A percentile compares a stretch with the other conserved stretches of the same genome.
Conservation (phyloP, 352 stramenopile species). For the Thalassiosira livingstoniorum region DNA sequence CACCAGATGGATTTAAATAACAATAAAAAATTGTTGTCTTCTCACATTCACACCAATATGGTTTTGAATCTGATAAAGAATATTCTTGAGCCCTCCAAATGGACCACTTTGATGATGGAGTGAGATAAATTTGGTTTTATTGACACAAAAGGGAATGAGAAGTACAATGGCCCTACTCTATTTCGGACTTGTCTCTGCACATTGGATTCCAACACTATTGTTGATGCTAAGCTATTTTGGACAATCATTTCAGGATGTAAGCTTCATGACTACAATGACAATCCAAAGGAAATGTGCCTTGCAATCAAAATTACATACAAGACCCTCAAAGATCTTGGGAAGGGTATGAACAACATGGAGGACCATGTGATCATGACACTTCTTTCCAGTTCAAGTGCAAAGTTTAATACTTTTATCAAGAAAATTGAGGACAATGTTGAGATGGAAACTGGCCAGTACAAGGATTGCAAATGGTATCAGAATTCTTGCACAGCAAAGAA, state of each 20-base stretch:
- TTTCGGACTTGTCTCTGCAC: not conserved
- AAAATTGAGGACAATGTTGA: slow-evolving; percentile 21
- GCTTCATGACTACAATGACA: slow-evolving; percentile 9
- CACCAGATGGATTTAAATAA: not conserved
- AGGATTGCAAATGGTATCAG: not conserved
- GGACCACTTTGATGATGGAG: not conserved
- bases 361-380: not conserved
- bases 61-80: slow-evolving; percentile 24
- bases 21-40: slow-evolving; percentile 17
- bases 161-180: slow-evolving; percentile 14
- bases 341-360: not conserved
- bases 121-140: slow-evolving; percentile 14
- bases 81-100: not conserved
- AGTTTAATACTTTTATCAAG: slow-evolving; percentile 26
- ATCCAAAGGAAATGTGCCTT: not conserved
- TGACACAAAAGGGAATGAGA: not conserved
- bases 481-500: not conserved
- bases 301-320: slow-evolving; percentile 4
- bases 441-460: slow-evolving; percentile 7
- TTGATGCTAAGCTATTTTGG: slow-evolving; percentile 4
- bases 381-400: not conserved
- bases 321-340: not conserved
- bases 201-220: slow-evolving; percentile 16
- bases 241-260: not conserved
- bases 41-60: not conserved